Evolutionary conservation across 2,329 filamentous ascomycete genomes (phyloP), one percentile per base, ranked within the genome.

Genomic region (Aaosphaeria pasadenensis): DNA sequence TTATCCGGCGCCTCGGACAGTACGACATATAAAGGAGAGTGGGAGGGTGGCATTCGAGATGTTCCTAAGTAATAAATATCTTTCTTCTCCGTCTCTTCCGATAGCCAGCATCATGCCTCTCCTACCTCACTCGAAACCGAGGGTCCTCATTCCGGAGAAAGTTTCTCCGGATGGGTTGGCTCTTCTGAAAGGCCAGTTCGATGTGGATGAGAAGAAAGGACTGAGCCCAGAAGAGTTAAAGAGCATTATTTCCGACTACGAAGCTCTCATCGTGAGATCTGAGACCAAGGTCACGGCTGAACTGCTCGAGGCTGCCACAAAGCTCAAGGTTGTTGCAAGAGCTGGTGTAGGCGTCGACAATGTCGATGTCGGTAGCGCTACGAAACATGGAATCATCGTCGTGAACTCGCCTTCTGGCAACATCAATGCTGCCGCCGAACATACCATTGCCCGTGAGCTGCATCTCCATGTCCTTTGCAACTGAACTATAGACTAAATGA

Each of bases 301-400:
- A 3, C 77, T 92, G 1, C 77, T 92, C 9, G 71, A 75, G 9
- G 85, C 84, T 1, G 88, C 82, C 7, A 81, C 77, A 56, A 86
- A 83, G 50, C 77, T 92, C 44, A 86, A 87, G 55, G 88, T 92
- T 6, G 87, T 94, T 24, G 89, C 88, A 2, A 78, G 89, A 51
- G 89, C 89, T 9, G 89, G 89, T 9, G 89, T 92, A 1, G 89
- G 60, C 31, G 87, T 92, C 28, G 88, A 92, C 71, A 91, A 92
- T 71, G 88, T 94, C 43, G 78, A 92, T 63, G 85, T 92, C 0
- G 75, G 82, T 32, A 81, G 83, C 6, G 88, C 88, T 3, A 92
- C 88, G 0, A 77, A 80, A 36, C 76, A 84, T 46, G 89, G 89
- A 17, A 84, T 92, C 50, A 85, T 91, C 44, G 88, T 94, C 2